Conservation (phyloP, 495 filamentous ascomycete species). For the Acidiella bohemica region DNA sequence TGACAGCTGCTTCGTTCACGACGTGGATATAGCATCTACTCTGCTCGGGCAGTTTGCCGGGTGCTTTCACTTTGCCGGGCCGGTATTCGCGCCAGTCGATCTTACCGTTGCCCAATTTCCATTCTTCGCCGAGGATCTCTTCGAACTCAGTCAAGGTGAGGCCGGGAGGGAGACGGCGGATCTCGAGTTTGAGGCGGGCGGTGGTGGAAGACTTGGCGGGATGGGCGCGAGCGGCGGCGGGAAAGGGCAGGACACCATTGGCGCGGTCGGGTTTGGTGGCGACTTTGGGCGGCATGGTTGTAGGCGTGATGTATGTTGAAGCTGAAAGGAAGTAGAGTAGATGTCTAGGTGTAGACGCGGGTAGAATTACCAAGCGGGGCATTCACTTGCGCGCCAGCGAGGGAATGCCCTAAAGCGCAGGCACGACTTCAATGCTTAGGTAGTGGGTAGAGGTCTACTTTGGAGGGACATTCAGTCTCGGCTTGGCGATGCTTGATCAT, state of each 20-base stretch:
- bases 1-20: constrained; percentile 33
- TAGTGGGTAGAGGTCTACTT: too few relatives aligned
- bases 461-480: too few relatives aligned
- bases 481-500: too few relatives aligned
- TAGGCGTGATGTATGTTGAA: too few relatives aligned
- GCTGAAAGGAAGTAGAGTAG: too few relatives aligned
- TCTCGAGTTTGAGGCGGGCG: constrained; percentile 67
- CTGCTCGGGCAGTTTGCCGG: constrained; percentile 17
- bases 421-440: too few relatives aligned
- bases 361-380: too few relatives aligned
- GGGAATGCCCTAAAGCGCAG: too few relatives aligned
- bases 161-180: constrained; percentile 74
- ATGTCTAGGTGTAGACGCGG: too few relatives aligned
- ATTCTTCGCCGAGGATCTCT: constrained; percentile 60
- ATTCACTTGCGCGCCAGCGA: too few relatives aligned
- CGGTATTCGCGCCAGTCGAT: constrained; percentile 71
- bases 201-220: constrained; percentile 42
- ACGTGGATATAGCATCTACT: constrained; percentile 64
- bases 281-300: constrained; percentile 18
- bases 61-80: constrained; percentile 52
- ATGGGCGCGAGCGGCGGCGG: constrained; percentile 39
- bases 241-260: constrained; percentile 50
- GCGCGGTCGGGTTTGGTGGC: constrained; percentile 19
- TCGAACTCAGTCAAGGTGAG: constrained; percentile 72
- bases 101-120: constrained; percentile 63